Evolutionary conservation across 2,329 filamentous ascomycete genomes (phyloP).

Genomic region (Emericellopsis atlantica): DNA sequence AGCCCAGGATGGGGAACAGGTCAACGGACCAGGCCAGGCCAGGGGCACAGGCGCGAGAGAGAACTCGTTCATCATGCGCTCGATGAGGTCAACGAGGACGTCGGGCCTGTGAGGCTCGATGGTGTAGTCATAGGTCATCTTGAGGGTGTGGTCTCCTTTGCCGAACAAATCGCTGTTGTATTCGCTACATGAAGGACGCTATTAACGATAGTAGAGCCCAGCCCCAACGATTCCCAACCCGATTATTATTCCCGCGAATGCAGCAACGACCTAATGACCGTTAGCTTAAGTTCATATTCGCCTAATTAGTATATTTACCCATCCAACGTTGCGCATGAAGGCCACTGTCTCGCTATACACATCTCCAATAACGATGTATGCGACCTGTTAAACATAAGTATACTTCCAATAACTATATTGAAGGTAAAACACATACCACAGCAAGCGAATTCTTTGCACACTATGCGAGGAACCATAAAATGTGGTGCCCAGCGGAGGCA

Average conservation of each 20-base stretch:
- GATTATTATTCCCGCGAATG: too few relatives aligned
- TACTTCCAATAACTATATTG: background rate
- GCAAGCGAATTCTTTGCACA: background rate
- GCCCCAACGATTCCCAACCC: too few relatives aligned
- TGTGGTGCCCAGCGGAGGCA: too few relatives aligned
- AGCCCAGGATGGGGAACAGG: conserved; percentile 6
- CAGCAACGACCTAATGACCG: too few relatives aligned
- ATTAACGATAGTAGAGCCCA: too few relatives aligned
- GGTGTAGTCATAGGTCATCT: conserved; percentile 10
- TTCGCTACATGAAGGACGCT: too few relatives aligned
- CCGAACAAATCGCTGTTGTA: too few relatives aligned
- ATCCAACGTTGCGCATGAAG: background rate
- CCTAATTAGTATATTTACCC: too few relatives aligned
- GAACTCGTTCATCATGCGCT: conserved; percentile 9
- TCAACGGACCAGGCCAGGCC: conserved; percentile 11
- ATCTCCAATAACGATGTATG: background rate
- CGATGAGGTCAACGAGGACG: conserved; percentile 5
- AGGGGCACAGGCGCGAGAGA: conserved; percentile 9
- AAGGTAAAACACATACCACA: background rate
- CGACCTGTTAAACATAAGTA: background rate
- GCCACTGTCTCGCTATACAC: conserved; percentile 8
- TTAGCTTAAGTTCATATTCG: too few relatives aligned
- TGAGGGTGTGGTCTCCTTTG: conserved; percentile 6
- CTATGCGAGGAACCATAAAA: too few relatives aligned
- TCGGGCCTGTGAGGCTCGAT: conserved; percentile 9